Base-by-base conservation (phyloP, 1,139 yeast genomes). In the Candida tunisiensis region DNA sequence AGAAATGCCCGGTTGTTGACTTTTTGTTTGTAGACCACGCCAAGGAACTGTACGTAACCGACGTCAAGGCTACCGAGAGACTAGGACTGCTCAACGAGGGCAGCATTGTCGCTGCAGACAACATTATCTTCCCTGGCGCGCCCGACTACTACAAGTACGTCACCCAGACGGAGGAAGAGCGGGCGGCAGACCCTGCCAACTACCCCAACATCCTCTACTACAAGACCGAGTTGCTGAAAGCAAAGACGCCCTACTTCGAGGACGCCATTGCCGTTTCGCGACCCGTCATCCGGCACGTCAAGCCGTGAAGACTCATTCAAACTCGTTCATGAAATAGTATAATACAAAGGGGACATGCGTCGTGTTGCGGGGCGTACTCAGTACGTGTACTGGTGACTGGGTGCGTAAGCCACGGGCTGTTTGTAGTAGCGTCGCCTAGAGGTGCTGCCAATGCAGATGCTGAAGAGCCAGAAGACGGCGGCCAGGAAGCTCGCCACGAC, bases 361-460 rank as follows among this genome's bases (percentile, higher is more conserved):
- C n/a, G n/a, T n/a, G n/a, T n/a, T n/a, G n/a, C n/a, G n/a, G n/a
- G n/a, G n/a, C n/a, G n/a, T n/a, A n/a, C n/a, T n/a, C n/a, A n/a
- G n/a, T 20, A 20, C 15, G 14, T 4, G 22, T 20, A 20, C 14
- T 14, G 14, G 15, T 20, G 27, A 8, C 14, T 11, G 18, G 27
- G 27, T 3, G 15, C 22, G 16, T 25, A 20, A 16, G 23, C 23
- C 16, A 25, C 20, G 30, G 41, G 45, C 26, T 38, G 33, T 32
- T 42, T 40, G 18, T 33, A 30, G 11, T 31, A 31, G 18, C 30
- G 29, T 11, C 33, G 8, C 16, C 31, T 25, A 21, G 38, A 30
- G 15, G 45, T 43, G 8, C 56, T 42, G 19, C 63, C 62, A 36
- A 62, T 58, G 46, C 67, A 58, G 17, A 55, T 46, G 16, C 60